Evolutionary conservation across 805 yeast genomes (phyloP).

Genomic region (Sugiyamaella smithiae): DNA sequence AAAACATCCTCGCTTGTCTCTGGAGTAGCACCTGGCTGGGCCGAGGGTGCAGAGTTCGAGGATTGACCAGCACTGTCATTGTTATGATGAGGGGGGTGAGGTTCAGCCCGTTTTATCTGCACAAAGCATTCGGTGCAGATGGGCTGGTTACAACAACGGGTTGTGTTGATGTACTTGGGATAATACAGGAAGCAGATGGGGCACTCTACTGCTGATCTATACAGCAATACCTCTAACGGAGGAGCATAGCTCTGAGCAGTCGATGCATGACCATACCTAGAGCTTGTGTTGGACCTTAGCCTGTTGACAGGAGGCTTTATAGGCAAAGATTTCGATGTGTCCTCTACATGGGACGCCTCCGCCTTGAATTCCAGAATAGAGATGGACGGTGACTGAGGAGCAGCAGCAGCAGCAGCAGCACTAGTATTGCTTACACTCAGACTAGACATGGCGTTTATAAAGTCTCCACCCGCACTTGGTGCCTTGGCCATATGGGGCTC

Average conservation of each 20-base stretch:
- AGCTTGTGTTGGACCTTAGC: slow-evolving; percentile 22
- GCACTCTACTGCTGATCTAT: slow-evolving; percentile 73
- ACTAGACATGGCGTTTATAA: neutral
- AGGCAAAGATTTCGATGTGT: neutral
- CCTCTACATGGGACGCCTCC: slow-evolving; percentile 8
- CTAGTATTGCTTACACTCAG: neutral
- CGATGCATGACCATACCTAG: slow-evolving; percentile 13
- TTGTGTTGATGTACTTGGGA: slow-evolving; percentile 71
- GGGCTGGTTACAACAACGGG: slow-evolving; percentile 89
- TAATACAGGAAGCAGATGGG: slow-evolving; percentile 91
- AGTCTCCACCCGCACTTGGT: neutral
- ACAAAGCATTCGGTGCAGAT: slow-evolving; percentile 97
- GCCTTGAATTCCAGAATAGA: slow-evolving; percentile 7
- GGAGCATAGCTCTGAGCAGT: neutral
- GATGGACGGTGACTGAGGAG: neutral
- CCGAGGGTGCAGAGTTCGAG: slow-evolving; percentile 29
- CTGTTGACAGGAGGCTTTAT: slow-evolving; percentile 12
- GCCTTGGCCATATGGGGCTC: neutral
- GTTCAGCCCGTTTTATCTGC: slow-evolving; percentile 85
- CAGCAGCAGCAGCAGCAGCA: neutral
- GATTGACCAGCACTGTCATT: slow-evolving; percentile 8
- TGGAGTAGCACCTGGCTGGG: slow-evolving; percentile 22
- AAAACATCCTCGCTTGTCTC: slow-evolving; percentile 36
- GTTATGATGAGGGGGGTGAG: slow-evolving; percentile 84
- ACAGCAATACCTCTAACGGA: slow-evolving; percentile 53